These are phyloP conservation scores for Euphrasia confusa DNA, from an alignment of 257 asterid species.

Conservation along the genomic window DNA sequence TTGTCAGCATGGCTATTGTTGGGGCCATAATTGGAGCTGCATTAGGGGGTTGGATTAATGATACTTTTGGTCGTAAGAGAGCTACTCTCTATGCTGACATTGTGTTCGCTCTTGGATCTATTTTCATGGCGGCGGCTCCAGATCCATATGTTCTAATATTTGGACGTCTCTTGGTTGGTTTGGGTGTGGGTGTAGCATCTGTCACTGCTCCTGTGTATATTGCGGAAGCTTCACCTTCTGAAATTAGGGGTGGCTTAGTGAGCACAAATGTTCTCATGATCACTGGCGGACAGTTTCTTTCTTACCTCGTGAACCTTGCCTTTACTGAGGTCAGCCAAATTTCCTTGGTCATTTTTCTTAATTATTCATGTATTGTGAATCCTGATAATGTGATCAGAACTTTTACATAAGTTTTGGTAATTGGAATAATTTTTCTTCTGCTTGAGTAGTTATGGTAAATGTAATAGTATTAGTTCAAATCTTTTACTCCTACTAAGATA, in stretches of 20 bases:
- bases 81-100: constrained; percentile 92
- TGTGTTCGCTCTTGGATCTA: constrained; percentile 68
- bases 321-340: constrained; percentile 75
- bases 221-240: constrained; percentile 92
- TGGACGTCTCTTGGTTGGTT: constrained; percentile 78
- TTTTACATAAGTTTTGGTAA: not conserved
- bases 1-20: constrained; percentile 97
- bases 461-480: not conserved
- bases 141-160: constrained; percentile 73
- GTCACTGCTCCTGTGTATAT: constrained; percentile 95
- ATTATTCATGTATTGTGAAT: not conserved
- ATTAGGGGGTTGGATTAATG: constrained; percentile 86
- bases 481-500: not conserved
- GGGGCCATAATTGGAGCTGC: constrained; percentile 95
- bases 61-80: constrained; percentile 79
- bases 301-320: constrained; percentile 93
- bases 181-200: constrained; percentile 94
- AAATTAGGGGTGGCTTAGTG: constrained; percentile 92
- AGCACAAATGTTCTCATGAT: constrained; percentile 97
- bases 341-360: not conserved
- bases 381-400: not conserved
- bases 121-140: constrained; percentile 82
- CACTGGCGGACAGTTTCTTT: constrained; percentile 93
- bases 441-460: not conserved
- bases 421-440: not conserved